Evolutionary conservation across 768 basidiomycete species (phyloP), one percentile per base, ranked within the genome.

Genomic region (Kwoniella bestiolae): DNA sequence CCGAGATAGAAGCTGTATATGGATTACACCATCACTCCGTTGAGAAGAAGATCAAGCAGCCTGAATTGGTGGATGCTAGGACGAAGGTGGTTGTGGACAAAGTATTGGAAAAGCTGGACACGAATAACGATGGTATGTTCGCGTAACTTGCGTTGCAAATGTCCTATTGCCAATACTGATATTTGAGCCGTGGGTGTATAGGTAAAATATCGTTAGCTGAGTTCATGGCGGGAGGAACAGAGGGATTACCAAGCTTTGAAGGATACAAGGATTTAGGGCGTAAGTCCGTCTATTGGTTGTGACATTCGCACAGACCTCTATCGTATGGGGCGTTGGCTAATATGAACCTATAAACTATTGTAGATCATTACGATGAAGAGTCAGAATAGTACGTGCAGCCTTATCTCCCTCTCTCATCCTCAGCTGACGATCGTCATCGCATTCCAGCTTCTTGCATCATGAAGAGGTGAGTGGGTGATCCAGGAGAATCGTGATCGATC

Each of bases 1-100:
- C 88, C 60, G 95, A 99, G 80, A 90, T 99, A 66, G 90, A 96
- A 81, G 93, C 94, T 21, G 88, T 99, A 41, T 99, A 99, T 71
- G 95, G 95, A 58, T 90, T 97, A 7, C 93, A 96, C 80, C 94
- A 97, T 75, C 85, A 92, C 60, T 62, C 91, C 90, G 79, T 90
- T 89, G 47, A 89, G 89, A 83, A 89, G 89, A 82, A 87, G 89
- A 81, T 91, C 88, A 32, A 77, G 26, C 65, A 63, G 26, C 68
- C 34, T 88, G 83, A 86, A 38, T 89, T 89, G 58, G 90, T 93
- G 71, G 86, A 91, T 80, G 83, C 86, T 79, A 94, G 95, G 82
- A 92, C 92, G 0, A 86, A 91, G 49, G 77, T 85, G 51, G 88
- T 98, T 53, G 90, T 91, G 16, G 83, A 87, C 55, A 84, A 86